Percentiles rank a stretch among this genome's conserved stretches.
Evolutionary conservation across 108 stramenopile genomes (phyloP).

Genomic region (Parietichytrium sp.): DNA sequence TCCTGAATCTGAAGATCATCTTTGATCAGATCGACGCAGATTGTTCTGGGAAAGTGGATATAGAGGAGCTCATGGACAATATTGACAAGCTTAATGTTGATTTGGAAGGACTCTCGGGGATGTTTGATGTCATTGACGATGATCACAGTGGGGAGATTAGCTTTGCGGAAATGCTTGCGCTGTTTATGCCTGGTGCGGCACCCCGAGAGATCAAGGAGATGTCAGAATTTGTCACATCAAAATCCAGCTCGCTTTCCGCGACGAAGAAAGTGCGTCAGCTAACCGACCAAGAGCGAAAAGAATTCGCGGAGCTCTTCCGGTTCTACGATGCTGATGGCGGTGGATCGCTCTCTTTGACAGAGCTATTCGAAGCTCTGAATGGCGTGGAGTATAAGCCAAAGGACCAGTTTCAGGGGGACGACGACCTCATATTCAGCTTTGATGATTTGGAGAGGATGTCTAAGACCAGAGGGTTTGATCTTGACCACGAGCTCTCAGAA

Average conservation of each 20-base stretch:
- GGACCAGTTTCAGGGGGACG: not conserved
- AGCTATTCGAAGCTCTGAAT: conserved; percentile 7
- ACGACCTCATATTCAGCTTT: conserved; percentile 28
- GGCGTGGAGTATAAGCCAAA: not conserved
- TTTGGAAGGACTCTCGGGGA: not conserved
- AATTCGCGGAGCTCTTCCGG: conserved; percentile 8
- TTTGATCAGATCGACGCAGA: conserved; percentile 41
- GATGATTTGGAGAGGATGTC: conserved; percentile 2
- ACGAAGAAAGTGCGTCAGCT: not conserved
- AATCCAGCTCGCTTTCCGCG: too few relatives aligned
- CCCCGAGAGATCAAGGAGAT: not conserved
- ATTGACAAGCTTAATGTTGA: not conserved
- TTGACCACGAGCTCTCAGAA: conserved; percentile 17
- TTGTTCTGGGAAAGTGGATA: not conserved
- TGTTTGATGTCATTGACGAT: not conserved
- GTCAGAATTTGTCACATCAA: not conserved
- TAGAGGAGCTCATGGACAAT: conserved; percentile 41
- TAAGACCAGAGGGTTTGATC: not conserved
- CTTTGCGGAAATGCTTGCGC: not conserved
- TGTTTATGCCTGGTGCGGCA: not conserved
- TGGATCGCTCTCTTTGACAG: conserved; percentile 1
- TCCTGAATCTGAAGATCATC: conserved; percentile 7
- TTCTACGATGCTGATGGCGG: not conserved
- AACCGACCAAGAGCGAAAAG: not conserved
- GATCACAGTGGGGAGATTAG: not conserved